Base-by-base conservation (phyloP, 2,329 filamentous ascomycete genomes). In the Pseudogymnoascus sp. region DNA sequence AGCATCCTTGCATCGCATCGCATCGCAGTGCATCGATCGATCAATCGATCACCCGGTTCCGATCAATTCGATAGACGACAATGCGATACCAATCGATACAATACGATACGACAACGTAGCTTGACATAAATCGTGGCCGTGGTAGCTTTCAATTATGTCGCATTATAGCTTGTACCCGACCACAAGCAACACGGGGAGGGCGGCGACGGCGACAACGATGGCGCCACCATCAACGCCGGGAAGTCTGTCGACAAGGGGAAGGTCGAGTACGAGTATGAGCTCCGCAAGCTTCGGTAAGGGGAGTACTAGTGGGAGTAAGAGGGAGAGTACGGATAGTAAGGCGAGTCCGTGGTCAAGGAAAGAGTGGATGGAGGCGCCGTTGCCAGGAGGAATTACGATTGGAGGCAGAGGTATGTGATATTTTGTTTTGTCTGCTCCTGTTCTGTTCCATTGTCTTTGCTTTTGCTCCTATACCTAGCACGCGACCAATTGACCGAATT, bases 41-140 rank as follows among this genome's bases (percentile, higher is more conserved):
- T 52, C 42, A 52, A 52, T 52, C 13, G 45, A 52, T 52, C 45
- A 15, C 25, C 25, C 45, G 13, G 7, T 31, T 52, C 29, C 45
- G n/a, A 52, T 52, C 27, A 13, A 48, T 29, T 52, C 13, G 21
- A 48, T 48, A 48, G 21, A 48, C 40, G 40, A 48, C 5, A 27
- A 27, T 48, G 21, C 40, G 40, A 48, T 48, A 45, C 9, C 21
- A 4, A 2, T 21, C 21, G 21, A 45, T 25, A 29, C 21, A 6
- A 45, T n/a, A 52, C 45, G 45, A 52, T 52, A 52, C 45, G 45
- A 52, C 25, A 31, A 52, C 45, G 7, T 15, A 52, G n/a, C 45
- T 31, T 52, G 13, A 52, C 13, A 31, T 25, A 52, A 48, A 31
- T 52, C 25, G 25, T 29, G 27, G 45, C 13, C 45, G 45, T 52